A percentile compares a stretch with the other conserved stretches of the same genome.
phyloP scores from a whole-genome alignment of 2,329 filamentous ascomycete genomes.

The Raffaelea albimanens region DNA sequence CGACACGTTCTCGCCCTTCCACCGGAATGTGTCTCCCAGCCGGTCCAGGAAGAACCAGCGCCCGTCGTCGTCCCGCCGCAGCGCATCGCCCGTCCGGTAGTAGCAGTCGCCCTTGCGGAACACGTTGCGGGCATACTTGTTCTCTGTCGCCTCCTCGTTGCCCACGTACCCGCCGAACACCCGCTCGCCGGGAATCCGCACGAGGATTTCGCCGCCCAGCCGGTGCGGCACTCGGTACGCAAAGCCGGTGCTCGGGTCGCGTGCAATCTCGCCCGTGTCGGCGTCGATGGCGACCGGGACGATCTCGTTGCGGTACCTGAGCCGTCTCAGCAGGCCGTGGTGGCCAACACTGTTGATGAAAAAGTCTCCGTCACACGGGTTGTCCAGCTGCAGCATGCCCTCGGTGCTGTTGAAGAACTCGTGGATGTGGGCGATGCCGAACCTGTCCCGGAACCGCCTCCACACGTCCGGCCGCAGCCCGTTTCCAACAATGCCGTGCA shows the following conservation, averaged over 20 bases:
- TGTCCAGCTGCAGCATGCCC: slow-evolving; percentile 55
- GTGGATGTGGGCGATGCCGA: slow-evolving; percentile 50
- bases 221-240: slow-evolving; percentile 53
- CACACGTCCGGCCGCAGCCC: slow-evolving; percentile 62
- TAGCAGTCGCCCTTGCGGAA: slow-evolving; percentile 59
- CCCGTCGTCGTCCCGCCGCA: slow-evolving; percentile 52
- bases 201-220: slow-evolving; percentile 65
- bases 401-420: slow-evolving; percentile 78
- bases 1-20: slow-evolving; percentile 78
- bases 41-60: slow-evolving; percentile 61
- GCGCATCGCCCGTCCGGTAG: slow-evolving; percentile 59
- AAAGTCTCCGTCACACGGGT: slow-evolving; percentile 52
- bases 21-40: slow-evolving; percentile 65
- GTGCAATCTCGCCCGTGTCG: slow-evolving; percentile 55
- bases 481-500: slow-evolving; percentile 55
- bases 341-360: slow-evolving; percentile 58
- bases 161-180: slow-evolving; percentile 63
- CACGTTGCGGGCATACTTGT: slow-evolving; percentile 56
- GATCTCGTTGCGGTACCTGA: slow-evolving; percentile 40
- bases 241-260: slow-evolving; percentile 60
- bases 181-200: slow-evolving; percentile 46
- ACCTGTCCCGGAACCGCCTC: slow-evolving; percentile 53
- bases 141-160: slow-evolving; percentile 55
- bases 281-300: slow-evolving; percentile 61
- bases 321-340: slow-evolving; percentile 54